phyloP scores from a whole-genome alignment of 768 basidiomycete genomes.

The Coprinopsis strossmayeri region DNA sequence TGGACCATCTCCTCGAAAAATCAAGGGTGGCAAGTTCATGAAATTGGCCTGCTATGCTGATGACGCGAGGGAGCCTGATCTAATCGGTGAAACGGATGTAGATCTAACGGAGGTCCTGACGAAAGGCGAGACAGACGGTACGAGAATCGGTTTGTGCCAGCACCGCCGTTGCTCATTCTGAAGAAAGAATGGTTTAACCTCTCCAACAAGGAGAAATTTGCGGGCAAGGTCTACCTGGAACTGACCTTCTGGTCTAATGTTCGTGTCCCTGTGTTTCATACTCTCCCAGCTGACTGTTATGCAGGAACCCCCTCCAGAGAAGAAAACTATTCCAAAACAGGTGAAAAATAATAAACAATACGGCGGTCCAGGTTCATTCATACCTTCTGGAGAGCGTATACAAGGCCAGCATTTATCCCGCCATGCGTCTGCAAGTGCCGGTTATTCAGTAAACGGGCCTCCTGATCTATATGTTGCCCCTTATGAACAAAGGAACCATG shows the following conservation, averaged over 20 bases:
- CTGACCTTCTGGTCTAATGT: slow-evolving; percentile 97
- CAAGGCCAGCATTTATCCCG: slow-evolving; percentile 25
- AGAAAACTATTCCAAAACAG: slow-evolving; percentile 47
- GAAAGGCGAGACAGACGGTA: slow-evolving; percentile 96
- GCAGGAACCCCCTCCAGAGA: slow-evolving; percentile 76
- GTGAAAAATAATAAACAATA: slow-evolving; percentile 55
- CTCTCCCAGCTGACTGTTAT: slow-evolving; percentile 4
- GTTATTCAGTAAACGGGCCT: slow-evolving; percentile 42
- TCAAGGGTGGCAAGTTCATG: slow-evolving; percentile 73
- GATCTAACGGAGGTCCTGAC: slow-evolving; percentile 87
- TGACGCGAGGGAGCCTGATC: slow-evolving; percentile 89
- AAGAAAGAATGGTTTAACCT: slow-evolving; percentile 88
- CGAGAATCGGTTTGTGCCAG: slow-evolving; percentile 19
- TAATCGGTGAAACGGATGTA: slow-evolving; percentile 88
- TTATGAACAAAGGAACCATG: slow-evolving; percentile 51
- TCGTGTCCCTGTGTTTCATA: slow-evolving; percentile 21
- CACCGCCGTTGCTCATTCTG: slow-evolving; percentile 1
- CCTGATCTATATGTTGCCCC: slow-evolving; percentile 69
- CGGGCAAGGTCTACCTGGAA: slow-evolving; percentile 94
- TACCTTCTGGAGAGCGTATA: slow-evolving; percentile 38
- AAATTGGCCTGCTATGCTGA: slow-evolving; percentile 88
- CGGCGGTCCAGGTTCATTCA: slow-evolving; percentile 73
- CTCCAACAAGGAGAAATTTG: slow-evolving; percentile 85
- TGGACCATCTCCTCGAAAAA: slow-evolving; percentile 35
- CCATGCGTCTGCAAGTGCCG: slow-evolving; percentile 49